Percentiles rank a stretch among this genome's conserved stretches.
Conservation (phyloP, 139 green algal species). For the Chlamydomonas schloesseri region DNA sequence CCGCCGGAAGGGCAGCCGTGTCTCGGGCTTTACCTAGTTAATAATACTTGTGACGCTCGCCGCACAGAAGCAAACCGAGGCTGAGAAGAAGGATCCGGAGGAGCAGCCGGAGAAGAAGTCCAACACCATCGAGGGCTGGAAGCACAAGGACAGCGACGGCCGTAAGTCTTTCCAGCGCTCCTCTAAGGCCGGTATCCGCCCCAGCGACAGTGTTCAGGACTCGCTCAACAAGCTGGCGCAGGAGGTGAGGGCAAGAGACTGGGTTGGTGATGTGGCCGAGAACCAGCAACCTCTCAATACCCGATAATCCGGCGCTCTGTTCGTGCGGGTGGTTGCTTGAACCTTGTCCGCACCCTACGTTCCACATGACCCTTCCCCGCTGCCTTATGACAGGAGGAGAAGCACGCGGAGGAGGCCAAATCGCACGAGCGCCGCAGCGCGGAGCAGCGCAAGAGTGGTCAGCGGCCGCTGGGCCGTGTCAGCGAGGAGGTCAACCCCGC, state of each 20-base stretch:
- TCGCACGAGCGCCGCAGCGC: not conserved
- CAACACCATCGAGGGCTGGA: slow-evolving; percentile 8
- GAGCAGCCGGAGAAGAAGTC: slow-evolving; percentile 5
- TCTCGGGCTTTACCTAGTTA: no score
- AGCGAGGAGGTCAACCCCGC: slow-evolving; percentile 3
- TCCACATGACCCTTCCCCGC: not conserved
- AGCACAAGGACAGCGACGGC: slow-evolving; percentile 2
- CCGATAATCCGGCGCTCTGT: no score
- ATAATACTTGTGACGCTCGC: no score
- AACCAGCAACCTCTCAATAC: no score
- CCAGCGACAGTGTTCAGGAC: slow-evolving; percentile 9
- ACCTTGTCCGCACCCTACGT: not conserved
- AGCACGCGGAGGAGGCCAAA: slow-evolving; percentile 38
- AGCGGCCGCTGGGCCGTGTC: slow-evolving; percentile 6
- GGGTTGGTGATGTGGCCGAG: not conserved
- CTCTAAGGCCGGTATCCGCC: slow-evolving; percentile 23
- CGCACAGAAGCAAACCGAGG: slow-evolving; percentile 18
- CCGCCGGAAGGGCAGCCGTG: no score
- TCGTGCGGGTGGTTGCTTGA: not conserved
- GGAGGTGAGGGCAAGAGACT: not conserved
- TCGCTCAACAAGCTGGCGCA: slow-evolving; percentile 46
- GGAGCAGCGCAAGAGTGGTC: slow-evolving; percentile 12
- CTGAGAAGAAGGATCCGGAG: not conserved
- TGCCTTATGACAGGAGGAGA: not conserved
- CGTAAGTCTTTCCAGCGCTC: slow-evolving; percentile 44